Percentiles rank a stretch among this genome's conserved stretches.
phyloP scores from a whole-genome alignment of 2,329 filamentous ascomycete genomes.

The Gremmenia infestans region DNA sequence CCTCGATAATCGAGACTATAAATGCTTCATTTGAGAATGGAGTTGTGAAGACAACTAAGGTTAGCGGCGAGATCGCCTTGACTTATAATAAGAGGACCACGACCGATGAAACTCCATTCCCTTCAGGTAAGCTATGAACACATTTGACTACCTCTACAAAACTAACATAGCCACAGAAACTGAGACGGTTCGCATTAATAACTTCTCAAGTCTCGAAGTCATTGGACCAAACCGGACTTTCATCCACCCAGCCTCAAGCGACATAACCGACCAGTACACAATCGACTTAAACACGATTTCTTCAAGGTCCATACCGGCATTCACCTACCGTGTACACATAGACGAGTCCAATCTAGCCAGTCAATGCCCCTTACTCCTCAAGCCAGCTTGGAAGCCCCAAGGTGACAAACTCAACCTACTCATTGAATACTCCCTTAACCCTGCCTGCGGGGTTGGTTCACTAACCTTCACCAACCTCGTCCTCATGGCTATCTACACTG shows the following conservation, averaged over 20 bases:
- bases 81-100: slow-evolving; percentile 57
- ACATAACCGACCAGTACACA: slow-evolving; percentile 73
- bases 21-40: slow-evolving; percentile 77
- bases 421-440: slow-evolving; percentile 79
- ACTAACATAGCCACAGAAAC: slow-evolving; percentile 5
- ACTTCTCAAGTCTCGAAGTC: slow-evolving; percentile 82
- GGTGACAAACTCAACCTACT: slow-evolving; percentile 82
- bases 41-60: slow-evolving; percentile 62
- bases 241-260: slow-evolving; percentile 60
- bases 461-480: slow-evolving; percentile 69
- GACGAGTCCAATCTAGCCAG: slow-evolving; percentile 50
- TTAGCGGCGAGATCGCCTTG: slow-evolving; percentile 86
- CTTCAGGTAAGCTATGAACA: slow-evolving; percentile 40
- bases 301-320: slow-evolving; percentile 69
- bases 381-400: slow-evolving; percentile 71
- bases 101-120: slow-evolving; percentile 33
- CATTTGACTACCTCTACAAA: not conserved
- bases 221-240: slow-evolving; percentile 93
- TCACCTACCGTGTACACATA: slow-evolving; percentile 85
- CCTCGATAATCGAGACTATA: slow-evolving; percentile 89
- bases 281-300: slow-evolving; percentile 67
- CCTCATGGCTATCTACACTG: slow-evolving; percentile 67
- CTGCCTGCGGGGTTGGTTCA: slow-evolving; percentile 41
- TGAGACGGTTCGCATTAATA: slow-evolving; percentile 47
- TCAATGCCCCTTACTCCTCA: slow-evolving; percentile 58